Conservation (phyloP, 164 flowering plant genomes). For the Sextonia rubra region DNA sequence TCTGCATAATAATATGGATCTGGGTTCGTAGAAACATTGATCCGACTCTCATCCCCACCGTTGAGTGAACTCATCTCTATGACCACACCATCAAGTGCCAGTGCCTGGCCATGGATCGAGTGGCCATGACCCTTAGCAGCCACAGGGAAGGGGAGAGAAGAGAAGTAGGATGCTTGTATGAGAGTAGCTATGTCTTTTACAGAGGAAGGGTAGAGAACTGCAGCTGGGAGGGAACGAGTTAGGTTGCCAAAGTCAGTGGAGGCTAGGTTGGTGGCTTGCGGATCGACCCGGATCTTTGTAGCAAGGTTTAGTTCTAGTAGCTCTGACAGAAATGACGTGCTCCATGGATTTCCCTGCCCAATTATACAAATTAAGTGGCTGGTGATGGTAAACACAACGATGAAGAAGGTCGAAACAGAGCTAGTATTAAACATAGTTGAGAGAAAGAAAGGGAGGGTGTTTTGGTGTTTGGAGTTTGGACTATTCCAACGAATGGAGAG, state of each 20-base stretch:
- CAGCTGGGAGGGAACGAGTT: constrained; percentile 27
- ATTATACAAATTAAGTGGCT: constrained; percentile 26
- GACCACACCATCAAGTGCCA: constrained; percentile 63
- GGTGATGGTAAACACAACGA: constrained; percentile 15
- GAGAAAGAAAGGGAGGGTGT: constrained; percentile 12
- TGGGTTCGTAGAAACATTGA: constrained; percentile 26
- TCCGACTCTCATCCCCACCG: constrained; percentile 8
- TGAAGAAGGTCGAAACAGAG: constrained; percentile 9
- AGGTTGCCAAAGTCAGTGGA: constrained; percentile 65
- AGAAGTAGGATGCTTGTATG: constrained; percentile 30
- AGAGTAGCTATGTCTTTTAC: constrained; percentile 40
- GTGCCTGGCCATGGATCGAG: constrained; percentile 72
- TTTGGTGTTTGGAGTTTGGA: neutral
- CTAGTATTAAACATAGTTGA: constrained; percentile 25
- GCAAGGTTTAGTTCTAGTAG: constrained; percentile 30
- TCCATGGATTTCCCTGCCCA: constrained; percentile 27
- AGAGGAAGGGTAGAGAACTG: constrained; percentile 60
- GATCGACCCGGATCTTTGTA: constrained; percentile 28
- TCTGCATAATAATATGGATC: constrained; percentile 39
- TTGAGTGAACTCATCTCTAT: constrained; percentile 58
- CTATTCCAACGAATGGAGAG: neutral
- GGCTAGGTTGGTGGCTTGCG: constrained; percentile 24
- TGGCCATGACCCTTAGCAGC: constrained; percentile 80
- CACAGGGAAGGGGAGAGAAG: constrained; percentile 34
- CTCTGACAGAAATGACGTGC: constrained; percentile 17